A percentile compares a stretch with the other conserved stretches of the same genome.
phyloP scores from a whole-genome alignment of 192 early-diverging fungal genomes.

The Podila epigama region DNA sequence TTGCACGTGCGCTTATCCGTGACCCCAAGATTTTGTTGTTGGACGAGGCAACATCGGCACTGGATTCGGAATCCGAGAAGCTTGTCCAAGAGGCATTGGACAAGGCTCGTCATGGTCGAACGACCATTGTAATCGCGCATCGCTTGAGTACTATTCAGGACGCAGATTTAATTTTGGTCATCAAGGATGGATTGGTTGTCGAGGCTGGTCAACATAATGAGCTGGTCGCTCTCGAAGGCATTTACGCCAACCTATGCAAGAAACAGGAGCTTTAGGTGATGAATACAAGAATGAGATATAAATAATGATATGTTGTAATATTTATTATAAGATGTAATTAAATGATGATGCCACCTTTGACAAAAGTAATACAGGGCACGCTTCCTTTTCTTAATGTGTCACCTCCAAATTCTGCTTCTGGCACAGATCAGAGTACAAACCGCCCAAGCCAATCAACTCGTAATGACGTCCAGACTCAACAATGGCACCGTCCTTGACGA shows the following conservation, averaged over 20 bases:
- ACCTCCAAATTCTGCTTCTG: constrained; percentile 69
- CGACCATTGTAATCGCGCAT: constrained; percentile 81
- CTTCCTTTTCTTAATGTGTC: constrained; percentile 26
- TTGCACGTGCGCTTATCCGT: constrained; percentile 73
- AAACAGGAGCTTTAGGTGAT: constrained; percentile 67
- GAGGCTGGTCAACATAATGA: constrained; percentile 83
- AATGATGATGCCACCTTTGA: no score
- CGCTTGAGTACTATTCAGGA: constrained; percentile 84
- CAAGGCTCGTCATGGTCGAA: constrained; percentile 69
- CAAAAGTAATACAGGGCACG: no score
- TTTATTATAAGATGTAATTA: no score
- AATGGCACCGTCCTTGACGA: constrained; percentile 75
- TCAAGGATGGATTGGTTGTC: constrained; percentile 69
- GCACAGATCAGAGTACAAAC: constrained; percentile 69
- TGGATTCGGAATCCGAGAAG: constrained; percentile 84
- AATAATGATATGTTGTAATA: no score
- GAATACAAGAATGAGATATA: constrained; percentile 18
- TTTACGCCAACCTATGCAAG: constrained; percentile 69
- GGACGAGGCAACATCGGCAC: constrained; percentile 86
- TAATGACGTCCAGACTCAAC: constrained; percentile 80
- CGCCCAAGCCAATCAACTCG: constrained; percentile 69
- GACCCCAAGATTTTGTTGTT: constrained; percentile 77
- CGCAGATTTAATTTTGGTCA: constrained; percentile 86
- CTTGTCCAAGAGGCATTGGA: constrained; percentile 86
- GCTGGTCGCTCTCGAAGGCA: constrained; percentile 67